Base-by-base conservation (phyloP, 176 grass and related monocot species). In the Puccinellia tenuiflora region DNA sequence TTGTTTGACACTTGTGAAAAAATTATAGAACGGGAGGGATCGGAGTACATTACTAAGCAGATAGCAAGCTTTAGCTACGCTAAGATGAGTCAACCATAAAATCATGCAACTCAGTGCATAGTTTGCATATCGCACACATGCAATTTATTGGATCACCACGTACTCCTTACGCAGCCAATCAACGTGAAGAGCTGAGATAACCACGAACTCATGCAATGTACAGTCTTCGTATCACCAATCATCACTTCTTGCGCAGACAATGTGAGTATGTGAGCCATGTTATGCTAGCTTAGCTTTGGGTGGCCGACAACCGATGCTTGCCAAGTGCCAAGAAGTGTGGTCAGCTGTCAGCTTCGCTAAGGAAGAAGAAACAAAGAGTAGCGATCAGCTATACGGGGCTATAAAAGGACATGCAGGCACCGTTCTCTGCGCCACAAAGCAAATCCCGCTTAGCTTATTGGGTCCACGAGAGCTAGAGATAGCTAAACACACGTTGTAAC, bases 381-480 rank as follows among this genome's bases (percentile, higher is more conserved):
- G 38, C 4, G 17, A 39, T 71, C 66, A 45, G 35, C 51, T 72
- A 17, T 35, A 22, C 37, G 34, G 48, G 12, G 42, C 70, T 89
- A 70, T 81, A 89, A 85, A 70, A 71, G 69, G 71, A 1, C 83
- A 85, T 77, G 78, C 53, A 70, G 46, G 31, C 52, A 1, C 42
- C 38, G 7, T 5, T 24, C 46, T 5, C 14, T 48, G 46, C 14
- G 5, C 28, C 86, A 84, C 65, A 48, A 65, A 52, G 26, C 78
- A 29, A 3, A 5, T 53, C 20, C 3, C 24, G 37, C 33, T 1
- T 16, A 52, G 10, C 53, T 78, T 12, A 38, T 37, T 7, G n/a
- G n/a, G n/a, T 20, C 0, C 39, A 29, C 28, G 5, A 5, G 69
- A 48, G 3, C 14, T 5, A 5, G 69, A 48, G 3, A 3, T 5